Evolutionary conservation across 306 rosid species (phyloP).

Genomic region (Coriaria nepalensis): DNA sequence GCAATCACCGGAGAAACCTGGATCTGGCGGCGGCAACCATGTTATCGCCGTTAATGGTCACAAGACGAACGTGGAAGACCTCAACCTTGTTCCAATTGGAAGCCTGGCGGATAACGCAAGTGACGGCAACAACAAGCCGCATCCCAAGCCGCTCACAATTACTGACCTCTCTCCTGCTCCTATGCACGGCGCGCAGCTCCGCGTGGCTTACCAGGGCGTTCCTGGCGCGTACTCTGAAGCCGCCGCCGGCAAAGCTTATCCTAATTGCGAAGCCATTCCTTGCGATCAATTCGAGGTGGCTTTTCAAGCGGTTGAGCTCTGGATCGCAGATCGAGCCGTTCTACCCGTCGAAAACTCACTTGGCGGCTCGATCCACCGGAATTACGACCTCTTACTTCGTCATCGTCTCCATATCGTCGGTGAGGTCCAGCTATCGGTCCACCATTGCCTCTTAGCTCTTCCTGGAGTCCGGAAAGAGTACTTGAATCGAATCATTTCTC

Average conservation of each 20-base stretch:
- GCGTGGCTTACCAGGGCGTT: slow-evolving; percentile 92
- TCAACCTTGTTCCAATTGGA: slow-evolving; percentile 53
- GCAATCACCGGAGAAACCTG: slow-evolving; percentile 16
- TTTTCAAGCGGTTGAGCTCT: slow-evolving; percentile 87
- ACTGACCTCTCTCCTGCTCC: slow-evolving; percentile 92
- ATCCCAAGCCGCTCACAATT: slow-evolving; percentile 52
- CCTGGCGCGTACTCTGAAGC: slow-evolving; percentile 98
- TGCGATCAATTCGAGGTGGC: slow-evolving; percentile 97
- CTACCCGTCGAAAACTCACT: slow-evolving; percentile 85
- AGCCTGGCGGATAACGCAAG: slow-evolving; percentile 10
- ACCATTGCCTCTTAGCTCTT: slow-evolving; percentile 86
- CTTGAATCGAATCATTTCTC: slow-evolving; percentile 72
- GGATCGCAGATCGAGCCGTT: slow-evolving; percentile 94
- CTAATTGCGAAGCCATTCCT: slow-evolving; percentile 90
- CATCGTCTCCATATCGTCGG: slow-evolving; percentile 98
- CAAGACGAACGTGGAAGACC: slow-evolving; percentile 32
- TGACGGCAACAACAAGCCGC: slow-evolving; percentile 18
- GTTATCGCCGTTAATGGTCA: slow-evolving; percentile 62
- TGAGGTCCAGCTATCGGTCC: slow-evolving; percentile 82
- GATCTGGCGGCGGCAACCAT: slow-evolving; percentile 14
- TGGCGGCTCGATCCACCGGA: slow-evolving; percentile 92
- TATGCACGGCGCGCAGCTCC: slow-evolving; percentile 81
- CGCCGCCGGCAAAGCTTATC: slow-evolving; percentile 89
- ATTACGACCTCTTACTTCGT: slow-evolving; percentile 91
- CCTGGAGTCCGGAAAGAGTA: slow-evolving; percentile 72